A percentile compares a stretch with the other conserved stretches of the same genome.
These are phyloP conservation scores for Oxytropis ochrocephala DNA, from an alignment of 306 rosid genomes.

Conservation along the genomic window DNA sequence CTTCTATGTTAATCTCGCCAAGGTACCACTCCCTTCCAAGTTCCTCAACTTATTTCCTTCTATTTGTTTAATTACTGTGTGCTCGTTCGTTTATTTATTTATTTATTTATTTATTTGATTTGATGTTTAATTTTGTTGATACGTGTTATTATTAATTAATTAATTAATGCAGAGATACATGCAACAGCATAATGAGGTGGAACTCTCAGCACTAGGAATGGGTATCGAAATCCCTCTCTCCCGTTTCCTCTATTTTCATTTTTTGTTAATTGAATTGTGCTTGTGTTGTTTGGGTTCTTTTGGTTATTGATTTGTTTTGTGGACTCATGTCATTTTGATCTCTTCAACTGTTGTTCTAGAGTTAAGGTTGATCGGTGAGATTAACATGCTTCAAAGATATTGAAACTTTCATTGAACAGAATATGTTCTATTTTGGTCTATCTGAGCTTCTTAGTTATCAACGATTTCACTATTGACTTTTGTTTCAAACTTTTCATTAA, in stretches of 20 bases:
- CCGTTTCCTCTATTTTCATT: neutral
- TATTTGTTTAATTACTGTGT: neutral
- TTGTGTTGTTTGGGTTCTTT: neutral
- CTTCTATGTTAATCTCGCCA: conserved; percentile 75
- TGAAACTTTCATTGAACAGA: neutral
- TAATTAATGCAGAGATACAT: conserved; percentile 59
- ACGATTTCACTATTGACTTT: neutral
- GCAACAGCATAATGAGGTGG: conserved; percentile 78
- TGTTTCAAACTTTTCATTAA: neutral
- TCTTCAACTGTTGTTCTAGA: neutral
- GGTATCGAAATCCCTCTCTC: conserved; percentile 26
- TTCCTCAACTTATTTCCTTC: neutral
- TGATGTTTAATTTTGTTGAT: neutral
- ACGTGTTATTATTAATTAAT: neutral
- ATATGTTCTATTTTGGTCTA: neutral
- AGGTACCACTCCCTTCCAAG: conserved; percentile 25
- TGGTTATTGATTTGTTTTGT: neutral
- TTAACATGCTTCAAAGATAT: neutral
- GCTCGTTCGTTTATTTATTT: neutral
- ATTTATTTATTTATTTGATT: neutral
- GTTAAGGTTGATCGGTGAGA: neutral
- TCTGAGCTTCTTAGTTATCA: no score
- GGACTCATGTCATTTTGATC: neutral
- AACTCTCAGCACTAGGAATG: conserved; percentile 85
- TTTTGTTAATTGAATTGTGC: neutral